phyloP scores from a whole-genome alignment of 345 rosid species.

The Pelargonium nanum region DNA sequence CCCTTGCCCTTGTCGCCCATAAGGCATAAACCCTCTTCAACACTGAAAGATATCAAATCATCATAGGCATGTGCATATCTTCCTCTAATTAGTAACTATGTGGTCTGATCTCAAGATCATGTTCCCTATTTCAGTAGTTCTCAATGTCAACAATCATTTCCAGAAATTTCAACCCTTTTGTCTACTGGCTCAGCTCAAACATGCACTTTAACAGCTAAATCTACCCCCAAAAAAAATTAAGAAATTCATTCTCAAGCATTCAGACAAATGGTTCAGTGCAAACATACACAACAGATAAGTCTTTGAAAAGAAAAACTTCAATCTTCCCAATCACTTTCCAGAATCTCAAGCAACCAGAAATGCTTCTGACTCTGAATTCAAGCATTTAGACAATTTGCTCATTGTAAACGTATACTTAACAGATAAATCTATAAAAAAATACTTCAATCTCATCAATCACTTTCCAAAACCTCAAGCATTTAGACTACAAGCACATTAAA shows the following conservation, averaged over 20 bases:
- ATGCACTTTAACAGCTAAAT: background rate
- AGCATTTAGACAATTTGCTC: no score
- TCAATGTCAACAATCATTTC: background rate
- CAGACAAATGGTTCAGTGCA: no score
- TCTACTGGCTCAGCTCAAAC: background rate
- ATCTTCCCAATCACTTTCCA: no score
- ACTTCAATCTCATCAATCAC: no score
- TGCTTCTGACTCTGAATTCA: no score
- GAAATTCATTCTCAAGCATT: no score
- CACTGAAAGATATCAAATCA: background rate
- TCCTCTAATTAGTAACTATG: background rate
- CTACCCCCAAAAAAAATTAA: no score
- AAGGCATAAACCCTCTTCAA: background rate
- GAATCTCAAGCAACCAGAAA: no score
- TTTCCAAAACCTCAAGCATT: no score
- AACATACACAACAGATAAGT: no score
- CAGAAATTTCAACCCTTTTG: background rate
- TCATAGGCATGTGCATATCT: background rate
- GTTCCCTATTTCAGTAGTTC: background rate
- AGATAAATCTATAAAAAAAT: background rate
- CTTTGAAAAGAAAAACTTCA: no score
- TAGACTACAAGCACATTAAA: background rate
- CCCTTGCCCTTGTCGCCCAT: background rate
- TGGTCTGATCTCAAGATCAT: background rate
- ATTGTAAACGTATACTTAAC: no score